phyloP scores from a whole-genome alignment of 2,329 filamentous ascomycete genomes.

The Lachnum nothofagi region DNA sequence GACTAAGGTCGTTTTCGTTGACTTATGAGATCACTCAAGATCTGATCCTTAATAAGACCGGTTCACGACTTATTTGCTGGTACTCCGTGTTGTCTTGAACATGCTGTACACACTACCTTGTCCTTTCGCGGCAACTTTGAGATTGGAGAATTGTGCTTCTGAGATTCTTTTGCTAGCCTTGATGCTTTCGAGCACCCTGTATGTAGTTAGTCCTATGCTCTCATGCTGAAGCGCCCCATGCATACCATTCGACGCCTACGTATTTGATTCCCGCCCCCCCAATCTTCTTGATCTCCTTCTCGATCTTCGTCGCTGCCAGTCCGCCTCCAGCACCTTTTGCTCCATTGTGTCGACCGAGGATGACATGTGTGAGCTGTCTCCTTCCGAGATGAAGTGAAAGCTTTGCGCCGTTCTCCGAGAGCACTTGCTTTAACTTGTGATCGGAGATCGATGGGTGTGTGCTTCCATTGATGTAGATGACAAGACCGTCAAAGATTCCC shows the following conservation, averaged over 20 bases:
- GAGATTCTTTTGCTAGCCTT: conserved; percentile 68
- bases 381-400: conserved; percentile 68
- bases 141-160: conserved; percentile 64
- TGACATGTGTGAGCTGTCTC: conserved; percentile 76
- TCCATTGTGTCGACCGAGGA: conserved; percentile 59
- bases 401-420: conserved; percentile 67
- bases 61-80: not conserved
- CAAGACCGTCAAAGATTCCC: conserved; percentile 63
- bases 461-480: conserved; percentile 82
- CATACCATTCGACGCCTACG: conserved; percentile 74
- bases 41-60: too few species aligned
- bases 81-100: conserved; percentile 33
- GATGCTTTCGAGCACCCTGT: conserved; percentile 77
- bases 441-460: conserved; percentile 78
- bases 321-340: conserved; percentile 63
- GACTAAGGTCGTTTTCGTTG: too few species aligned
- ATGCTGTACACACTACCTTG: conserved; percentile 61
- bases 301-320: conserved; percentile 70
- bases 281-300: conserved; percentile 67
- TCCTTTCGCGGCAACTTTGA: conserved; percentile 56
- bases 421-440: conserved; percentile 74
- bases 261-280: conserved; percentile 70
- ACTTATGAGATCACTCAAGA: too few species aligned
- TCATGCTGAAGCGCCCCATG: conserved; percentile 1
- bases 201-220: conserved; percentile 7